phyloP scores from a whole-genome alignment of 1,284 basidiomycete species.

The Polyporus tsugae region DNA sequence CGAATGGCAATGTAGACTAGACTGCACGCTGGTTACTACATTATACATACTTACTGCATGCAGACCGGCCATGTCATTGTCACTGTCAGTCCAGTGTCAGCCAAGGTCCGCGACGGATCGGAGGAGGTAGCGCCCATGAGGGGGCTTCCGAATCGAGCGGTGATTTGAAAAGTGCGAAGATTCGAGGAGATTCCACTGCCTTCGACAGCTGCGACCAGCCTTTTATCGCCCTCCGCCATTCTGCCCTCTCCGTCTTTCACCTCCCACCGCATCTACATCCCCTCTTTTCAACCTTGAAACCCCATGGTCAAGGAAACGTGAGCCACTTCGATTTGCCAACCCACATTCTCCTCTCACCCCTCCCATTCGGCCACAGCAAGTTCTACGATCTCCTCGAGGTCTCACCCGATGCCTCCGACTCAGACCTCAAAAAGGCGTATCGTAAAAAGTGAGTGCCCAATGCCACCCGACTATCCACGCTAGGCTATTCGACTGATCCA shows the following conservation, averaged over 20 bases:
- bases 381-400: slow-evolving; percentile 91
- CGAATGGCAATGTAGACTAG: too few species aligned
- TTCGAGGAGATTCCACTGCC: slow-evolving; percentile 49
- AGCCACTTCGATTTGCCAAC: neutral
- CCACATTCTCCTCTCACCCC: slow-evolving; percentile 5
- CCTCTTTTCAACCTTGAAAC: slow-evolving; percentile 5
- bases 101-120: neutral
- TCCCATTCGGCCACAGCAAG: slow-evolving; percentile 61
- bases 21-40: too few species aligned
- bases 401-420: slow-evolving; percentile 77
- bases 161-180: slow-evolving; percentile 26
- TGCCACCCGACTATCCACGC: neutral
- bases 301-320: slow-evolving; percentile 76
- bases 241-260: slow-evolving; percentile 31
- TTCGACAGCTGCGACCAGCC: slow-evolving; percentile 37
- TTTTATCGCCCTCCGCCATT: slow-evolving; percentile 33
- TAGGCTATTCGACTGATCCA: slow-evolving; percentile 25
- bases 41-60: too few species aligned
- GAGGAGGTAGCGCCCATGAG: slow-evolving; percentile 1
- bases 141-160: slow-evolving; percentile 18
- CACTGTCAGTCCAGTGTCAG: too few species aligned
- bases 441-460: slow-evolving; percentile 88
- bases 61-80: too few species aligned
- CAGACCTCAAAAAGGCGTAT: slow-evolving; percentile 94
- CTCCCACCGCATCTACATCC: slow-evolving; percentile 24